Evolutionary conservation across 169 alveolate species (phyloP).

Genomic region (Plasmodium billcollinsi): DNA sequence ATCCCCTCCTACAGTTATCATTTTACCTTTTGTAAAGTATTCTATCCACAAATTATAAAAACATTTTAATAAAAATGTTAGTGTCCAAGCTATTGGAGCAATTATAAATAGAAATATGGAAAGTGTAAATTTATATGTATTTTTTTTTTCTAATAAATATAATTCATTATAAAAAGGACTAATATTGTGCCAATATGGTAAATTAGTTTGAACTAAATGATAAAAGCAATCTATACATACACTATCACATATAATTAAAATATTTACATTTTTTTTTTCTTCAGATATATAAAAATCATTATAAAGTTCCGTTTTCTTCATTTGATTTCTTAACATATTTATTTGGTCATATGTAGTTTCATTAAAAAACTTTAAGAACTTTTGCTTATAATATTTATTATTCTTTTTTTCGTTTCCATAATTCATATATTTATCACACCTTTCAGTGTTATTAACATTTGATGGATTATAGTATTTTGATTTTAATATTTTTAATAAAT

Average conservation of each 20-base stretch:
- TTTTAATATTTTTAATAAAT: conserved; percentile 27
- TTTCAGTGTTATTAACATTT: background rate
- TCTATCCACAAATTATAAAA: conserved; percentile 67
- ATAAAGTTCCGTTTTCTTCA: conserved; percentile 42
- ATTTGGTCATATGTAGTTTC: conserved; percentile 76
- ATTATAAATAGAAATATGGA: conserved; percentile 62
- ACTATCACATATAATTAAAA: conserved; percentile 69
- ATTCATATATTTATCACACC: background rate
- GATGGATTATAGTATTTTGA: conserved; percentile 37
- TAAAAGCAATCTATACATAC: conserved; percentile 75
- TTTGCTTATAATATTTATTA: conserved; percentile 12
- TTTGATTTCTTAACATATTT: conserved; percentile 44
- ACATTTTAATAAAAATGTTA: conserved; percentile 39
- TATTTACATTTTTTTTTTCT: conserved; percentile 53
- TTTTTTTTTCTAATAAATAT: conserved; percentile 59
- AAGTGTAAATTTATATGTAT: conserved; percentile 46
- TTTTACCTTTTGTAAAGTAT: conserved; percentile 74
- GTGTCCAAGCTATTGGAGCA: conserved; percentile 70
- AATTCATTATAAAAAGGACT: conserved; percentile 70
- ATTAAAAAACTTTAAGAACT: conserved; percentile 33
- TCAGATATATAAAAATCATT: conserved; percentile 37
- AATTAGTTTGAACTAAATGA: conserved; percentile 35
- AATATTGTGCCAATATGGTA: conserved; percentile 27
- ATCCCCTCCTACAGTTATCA: conserved; percentile 75
- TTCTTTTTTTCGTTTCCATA: background rate